Base-by-base conservation (phyloP, 345 rosid genomes). In the Eucalyptus cloeziana region DNA sequence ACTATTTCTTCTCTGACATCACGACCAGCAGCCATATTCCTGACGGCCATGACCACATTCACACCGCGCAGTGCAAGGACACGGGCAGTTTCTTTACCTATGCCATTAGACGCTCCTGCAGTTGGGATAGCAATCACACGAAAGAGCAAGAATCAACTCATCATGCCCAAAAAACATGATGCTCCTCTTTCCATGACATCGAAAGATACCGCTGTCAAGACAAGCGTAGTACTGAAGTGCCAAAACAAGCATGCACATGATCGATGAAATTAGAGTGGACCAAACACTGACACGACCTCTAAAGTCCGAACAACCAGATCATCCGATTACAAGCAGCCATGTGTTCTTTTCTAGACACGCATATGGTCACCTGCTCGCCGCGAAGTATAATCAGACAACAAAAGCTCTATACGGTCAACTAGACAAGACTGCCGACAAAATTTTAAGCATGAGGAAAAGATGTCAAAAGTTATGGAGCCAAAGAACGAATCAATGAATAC, bases 11-110 rank as follows among this genome's bases (percentile, higher is more conserved):
- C 98, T 90, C 91, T 94, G 76, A 93, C 93, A 90, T 92, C 91
- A 89, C 89, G 92, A 64, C 95, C 97, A 49, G 96, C 93, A 88
- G 91, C 93, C 92, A 92, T 89, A 89, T 94, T 96, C 90, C 96
- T 93, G 13, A 93, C 96, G 2, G 92, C 96, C 98, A 96, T 95
- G 51, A 94, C 88, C 10, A 96, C 95, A 83, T 94, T 94, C 52
- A 93, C 96, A 87, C 96, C 99, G 13, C 96, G 97, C 89, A 94
- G 89, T 21, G 98, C 98, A 87, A 96, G 97, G 87, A 96, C 97
- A 22, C 98, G 94, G 0, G 94, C 87, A 4, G 99, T 97, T 92
- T 96, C 98, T 52, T 89, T 86, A 7, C 97, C 97, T 87, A 97
- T 94, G 85, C 98, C 98, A 88, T 96, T 96, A 25, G 98, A 95